These are phyloP conservation scores for Oryza brachyantha DNA, from an alignment of 176 grass and related monocot species.

Conservation along the genomic window DNA sequence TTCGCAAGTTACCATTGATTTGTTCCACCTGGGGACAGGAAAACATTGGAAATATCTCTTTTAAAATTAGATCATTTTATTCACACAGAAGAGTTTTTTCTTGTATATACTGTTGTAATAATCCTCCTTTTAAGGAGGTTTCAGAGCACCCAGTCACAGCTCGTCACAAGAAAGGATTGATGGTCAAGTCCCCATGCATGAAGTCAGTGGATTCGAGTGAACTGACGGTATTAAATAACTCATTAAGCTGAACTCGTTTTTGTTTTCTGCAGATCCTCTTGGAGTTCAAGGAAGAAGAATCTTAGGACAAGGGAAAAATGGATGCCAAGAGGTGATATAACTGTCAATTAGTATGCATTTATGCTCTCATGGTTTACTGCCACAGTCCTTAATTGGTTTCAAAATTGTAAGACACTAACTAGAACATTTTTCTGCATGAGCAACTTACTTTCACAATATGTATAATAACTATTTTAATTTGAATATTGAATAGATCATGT, in stretches of 20 bases:
- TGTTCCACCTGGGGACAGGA: neutral
- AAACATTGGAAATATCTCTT: neutral
- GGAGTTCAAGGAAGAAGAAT: constrained; percentile 92
- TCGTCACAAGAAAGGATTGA: no score
- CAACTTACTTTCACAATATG: neutral
- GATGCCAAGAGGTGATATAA: constrained; percentile 70
- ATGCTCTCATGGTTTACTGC: neutral
- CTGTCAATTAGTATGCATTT: neutral
- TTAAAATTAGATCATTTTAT: neutral
- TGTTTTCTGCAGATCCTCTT: constrained; percentile 70
- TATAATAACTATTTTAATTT: neutral
- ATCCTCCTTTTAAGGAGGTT: no score
- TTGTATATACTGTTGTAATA: neutral
- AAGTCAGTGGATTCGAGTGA: no score
- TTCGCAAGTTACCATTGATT: neutral
- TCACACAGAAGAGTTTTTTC: neutral
- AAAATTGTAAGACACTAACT: neutral
- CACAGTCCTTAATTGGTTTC: neutral
- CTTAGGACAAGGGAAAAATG: constrained; percentile 50
- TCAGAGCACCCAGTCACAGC: no score
- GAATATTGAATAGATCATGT: neutral
- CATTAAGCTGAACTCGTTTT: constrained; percentile 24
- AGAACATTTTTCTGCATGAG: neutral
- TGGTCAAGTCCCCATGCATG: no score
- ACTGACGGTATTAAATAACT: neutral